These are phyloP conservation scores for Aurifilum marmelostoma DNA, from an alignment of 2,329 filamentous ascomycete species.

Conservation along the genomic window DNA sequence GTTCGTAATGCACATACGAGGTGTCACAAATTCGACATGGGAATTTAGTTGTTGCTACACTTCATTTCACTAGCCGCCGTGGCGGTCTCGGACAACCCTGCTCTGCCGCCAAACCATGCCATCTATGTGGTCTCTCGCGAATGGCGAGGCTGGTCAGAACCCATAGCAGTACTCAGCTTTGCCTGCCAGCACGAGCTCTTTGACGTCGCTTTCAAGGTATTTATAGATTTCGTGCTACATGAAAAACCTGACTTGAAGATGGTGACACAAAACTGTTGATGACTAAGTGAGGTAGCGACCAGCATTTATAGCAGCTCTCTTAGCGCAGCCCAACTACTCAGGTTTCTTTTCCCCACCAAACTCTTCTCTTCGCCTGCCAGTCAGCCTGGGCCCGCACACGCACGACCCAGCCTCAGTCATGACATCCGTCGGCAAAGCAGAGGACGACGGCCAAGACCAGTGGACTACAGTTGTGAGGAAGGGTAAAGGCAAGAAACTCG, in stretches of 20 bases:
- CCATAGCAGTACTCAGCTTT: neutral
- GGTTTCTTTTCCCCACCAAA: neutral
- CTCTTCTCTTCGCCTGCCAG: neutral
- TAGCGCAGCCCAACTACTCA: neutral
- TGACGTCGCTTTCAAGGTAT: neutral
- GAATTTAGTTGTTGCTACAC: too few relatives aligned
- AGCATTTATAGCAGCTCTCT: neutral
- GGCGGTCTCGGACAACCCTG: neutral
- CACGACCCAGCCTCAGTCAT: neutral
- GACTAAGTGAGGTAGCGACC: neutral
- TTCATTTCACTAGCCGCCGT: neutral
- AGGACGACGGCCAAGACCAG: constrained; percentile 2
- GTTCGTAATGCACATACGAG: too few relatives aligned
- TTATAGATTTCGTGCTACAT: neutral
- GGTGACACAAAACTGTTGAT: neutral
- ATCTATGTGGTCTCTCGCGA: too few relatives aligned
- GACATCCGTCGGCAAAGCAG: neutral
- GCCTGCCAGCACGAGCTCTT: neutral
- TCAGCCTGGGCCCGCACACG: neutral
- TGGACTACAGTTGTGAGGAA: constrained; percentile 27
- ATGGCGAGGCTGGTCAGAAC: neutral
- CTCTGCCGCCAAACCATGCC: too few relatives aligned
- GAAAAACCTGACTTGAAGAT: neutral
- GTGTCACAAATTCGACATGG: too few relatives aligned
- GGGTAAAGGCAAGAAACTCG: constrained; percentile 19